These are phyloP conservation scores for Eustoma russellianum DNA, from an alignment of 257 asterid species.

Conservation along the genomic window DNA sequence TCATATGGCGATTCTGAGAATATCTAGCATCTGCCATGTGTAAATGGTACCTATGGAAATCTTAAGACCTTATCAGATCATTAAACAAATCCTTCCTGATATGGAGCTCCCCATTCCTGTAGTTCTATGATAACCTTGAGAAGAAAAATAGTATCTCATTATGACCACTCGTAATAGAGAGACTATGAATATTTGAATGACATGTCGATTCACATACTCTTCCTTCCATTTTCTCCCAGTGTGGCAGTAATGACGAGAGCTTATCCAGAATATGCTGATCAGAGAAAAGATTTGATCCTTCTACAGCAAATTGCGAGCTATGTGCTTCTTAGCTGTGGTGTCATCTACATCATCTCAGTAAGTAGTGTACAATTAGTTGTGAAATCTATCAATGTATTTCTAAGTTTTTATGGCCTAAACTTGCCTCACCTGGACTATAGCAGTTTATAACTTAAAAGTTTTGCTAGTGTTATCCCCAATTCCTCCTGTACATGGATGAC, in stretches of 20 bases:
- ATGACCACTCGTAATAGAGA: background rate
- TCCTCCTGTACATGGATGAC: background rate
- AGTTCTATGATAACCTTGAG: too few species aligned
- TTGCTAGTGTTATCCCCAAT: too few species aligned
- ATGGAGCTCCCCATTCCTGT: too few species aligned
- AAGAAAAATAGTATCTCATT: background rate
- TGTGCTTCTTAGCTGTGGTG: slow-evolving; percentile 80
- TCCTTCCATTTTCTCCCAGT: slow-evolving; percentile 24
- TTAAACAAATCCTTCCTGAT: too few species aligned
- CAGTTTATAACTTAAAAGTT: too few species aligned
- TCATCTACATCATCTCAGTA: slow-evolving; percentile 59
- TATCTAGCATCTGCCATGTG: too few species aligned
- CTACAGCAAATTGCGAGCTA: slow-evolving; percentile 83
- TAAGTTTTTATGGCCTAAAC: background rate
- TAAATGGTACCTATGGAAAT: too few species aligned
- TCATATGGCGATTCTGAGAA: too few species aligned
- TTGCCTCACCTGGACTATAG: too few species aligned
- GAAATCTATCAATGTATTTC: background rate
- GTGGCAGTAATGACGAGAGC: slow-evolving; percentile 99
- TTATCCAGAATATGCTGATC: slow-evolving; percentile 56
- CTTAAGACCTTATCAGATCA: too few species aligned
- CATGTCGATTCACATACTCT: background rate
- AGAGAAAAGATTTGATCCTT: slow-evolving; percentile 54
- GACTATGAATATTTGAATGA: background rate
- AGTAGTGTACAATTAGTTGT: slow-evolving; percentile 24